Evolutionary conservation across 176 grass and related monocot species (phyloP), one percentile per base, ranked within the genome.

Genomic region (Triticum timopheevii): DNA sequence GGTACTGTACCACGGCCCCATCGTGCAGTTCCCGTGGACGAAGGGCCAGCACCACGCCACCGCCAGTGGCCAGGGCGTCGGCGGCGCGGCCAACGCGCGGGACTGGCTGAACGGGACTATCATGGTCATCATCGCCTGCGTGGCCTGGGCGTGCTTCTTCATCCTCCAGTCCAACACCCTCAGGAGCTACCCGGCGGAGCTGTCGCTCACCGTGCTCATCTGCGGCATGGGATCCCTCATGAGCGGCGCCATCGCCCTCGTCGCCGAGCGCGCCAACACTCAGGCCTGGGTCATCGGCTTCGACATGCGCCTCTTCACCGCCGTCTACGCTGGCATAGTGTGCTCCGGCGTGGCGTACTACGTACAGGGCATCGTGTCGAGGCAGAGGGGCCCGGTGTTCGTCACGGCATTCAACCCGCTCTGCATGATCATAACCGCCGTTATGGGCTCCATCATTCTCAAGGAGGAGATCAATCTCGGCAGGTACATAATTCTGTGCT

Each of bases 321-420:
- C 71, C 79, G 79, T 90, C 77, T 99, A 99, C 35, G 74, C 97
- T 39, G 97, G 92, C 4, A 95, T 99, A 24, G 86, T 96, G 64
- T 99, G 97, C 54, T 99, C 97, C 34, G 97, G 97, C 1, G 87
- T 99, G 19, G 88, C 97, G 10, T 99, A 96, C 89, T 99, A 99
- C 74, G 90, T 96, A 42, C 97, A 99, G 52, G 97, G 92, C 12
- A 5, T 96, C 64, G 94, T 96, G 84, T 93, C 95, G 13, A 90
- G 75, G 45, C 84, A 89, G 23, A 94, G 97, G 59, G 97, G 97
- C 1, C 94, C 97, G 22, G 97, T 99, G 23, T 99, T 96, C 87
- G 94, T 96, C 9, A 94, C 97, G 13, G 97, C 97, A 28, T 99
- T 99, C 88, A 99, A 90, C 80, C 97, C 97, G 8, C 92, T 99